Base-by-base conservation (phyloP, 176 grass and related monocot species). In the Carex cristatella region DNA sequence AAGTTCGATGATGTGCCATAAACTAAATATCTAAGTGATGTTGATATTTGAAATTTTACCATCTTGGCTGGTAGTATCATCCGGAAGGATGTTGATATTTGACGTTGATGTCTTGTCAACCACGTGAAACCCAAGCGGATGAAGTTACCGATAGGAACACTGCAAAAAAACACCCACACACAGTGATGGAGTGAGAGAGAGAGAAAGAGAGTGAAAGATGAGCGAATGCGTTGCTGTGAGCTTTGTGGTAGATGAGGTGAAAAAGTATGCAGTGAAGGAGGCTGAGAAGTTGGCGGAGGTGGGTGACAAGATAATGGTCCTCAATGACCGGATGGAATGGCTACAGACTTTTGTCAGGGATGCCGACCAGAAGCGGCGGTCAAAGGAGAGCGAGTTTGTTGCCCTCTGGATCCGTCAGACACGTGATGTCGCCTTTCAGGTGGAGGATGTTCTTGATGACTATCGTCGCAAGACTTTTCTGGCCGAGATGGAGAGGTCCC, bases 301-400 rank as follows among this genome's bases (percentile, higher is more conserved):
- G 10, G 75, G 75, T 8, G 75, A 79, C 31, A 57, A 11, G 75
- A 59, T 79, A 79, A 79, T 80, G 77, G 79, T 88, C 18, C 86
- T 93, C 64, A 86, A 82, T n/a, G 91, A 93, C 86, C 91, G 86
- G 88, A 86, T 93, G n/a, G 91, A 91, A 81, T 93, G 91, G 91
- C 84, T 93, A 2, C 91, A 88, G 86, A 91, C 91, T 65, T 93
- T 93, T 75, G 80, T 93, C 65, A 64, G 86, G 75, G 88, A 90
- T 87, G 91, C 88, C 40, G 88, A 90, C 86, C 84, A 85, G 68
- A 30, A 87, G 10, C 86, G 91, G 53, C 88, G 88, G 66, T 87
- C 72, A 58, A 84, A 86, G 69, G 80, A 88, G 80, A 82, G 89
- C 54, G 76, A 83, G 37, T 93, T 88, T 55, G 84, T 93, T 51